Base-by-base conservation (phyloP, 2,329 filamentous ascomycete genomes). In the Davidsoniella eucalypti region DNA sequence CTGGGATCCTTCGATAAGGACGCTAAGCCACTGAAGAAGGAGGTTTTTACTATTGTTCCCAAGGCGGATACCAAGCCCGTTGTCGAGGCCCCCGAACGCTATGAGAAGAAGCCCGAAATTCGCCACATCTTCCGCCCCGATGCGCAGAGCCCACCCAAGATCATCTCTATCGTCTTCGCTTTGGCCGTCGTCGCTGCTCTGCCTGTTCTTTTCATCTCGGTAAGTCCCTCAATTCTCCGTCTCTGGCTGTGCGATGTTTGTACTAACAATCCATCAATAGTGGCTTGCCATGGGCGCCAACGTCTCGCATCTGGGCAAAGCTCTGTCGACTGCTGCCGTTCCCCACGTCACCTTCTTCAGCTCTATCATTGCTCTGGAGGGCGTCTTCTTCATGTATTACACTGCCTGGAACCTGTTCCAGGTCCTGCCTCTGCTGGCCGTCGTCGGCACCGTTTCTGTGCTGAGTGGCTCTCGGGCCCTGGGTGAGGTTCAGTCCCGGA, bases 311-410 rank as follows among this genome's bases (percentile, higher is more conserved):
- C 66, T 92, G 1, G 65, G 76, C 48, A 82, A 83, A 62, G 90
- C 92, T 7, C 66, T 95, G 47, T 69, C 76, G 52, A 71, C 75
- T 18, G 84, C 87, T 1, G 90, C 92, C 2, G 58, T 94, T 41
- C 82, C 90, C 4, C 90, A 98, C 63, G 70, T 70, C 26, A 64
- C 87, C 33, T 98, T 96, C 70, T 84, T 93, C 57, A 84, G 84
- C 47, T 94, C 87, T 4, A 78, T 98, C 51, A 54, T 94, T 38
- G 79, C 80, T 18, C 84, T 98, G 71, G 92, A 98, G 65, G 84
- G 76, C 14, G 80, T 94, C 51, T 95, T 98, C 68, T 90, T 92
- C 70, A 68, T 94, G 57, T 98, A 98, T 73, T 96, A 96, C 67
- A 82, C 76, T 49, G 78, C 69, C 61, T 95, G 90, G 88, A 94